Conservation (phyloP, 345 rosid species). For the Brassica carinata region DNA sequence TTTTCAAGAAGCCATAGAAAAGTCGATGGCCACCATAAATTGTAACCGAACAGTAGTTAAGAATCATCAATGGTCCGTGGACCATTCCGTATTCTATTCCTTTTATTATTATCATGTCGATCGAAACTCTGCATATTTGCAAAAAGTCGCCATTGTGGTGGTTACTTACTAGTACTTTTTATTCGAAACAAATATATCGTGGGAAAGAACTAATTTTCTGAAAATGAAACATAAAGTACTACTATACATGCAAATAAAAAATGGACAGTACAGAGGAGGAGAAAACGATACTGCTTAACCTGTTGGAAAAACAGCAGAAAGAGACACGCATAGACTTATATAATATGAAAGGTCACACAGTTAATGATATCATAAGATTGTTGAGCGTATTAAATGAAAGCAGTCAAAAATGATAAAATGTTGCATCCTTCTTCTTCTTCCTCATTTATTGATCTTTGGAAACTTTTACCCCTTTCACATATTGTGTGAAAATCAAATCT, state of each 20-base stretch:
- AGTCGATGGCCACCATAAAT: conserved; percentile 29
- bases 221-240: conserved; percentile 21
- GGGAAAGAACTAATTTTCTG: neutral
- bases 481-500: neutral
- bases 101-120: conserved; percentile 25
- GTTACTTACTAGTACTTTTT: conserved; percentile 8
- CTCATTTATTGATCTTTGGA: conserved; percentile 30
- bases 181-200: neutral
- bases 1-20: conserved; percentile 6
- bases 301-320: neutral
- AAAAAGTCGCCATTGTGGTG: conserved; percentile 21
- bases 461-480: neutral
- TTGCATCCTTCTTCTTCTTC: neutral
- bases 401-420: conserved; percentile 23
- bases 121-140: conserved; percentile 6
- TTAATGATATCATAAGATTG: conserved; percentile 37
- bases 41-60: conserved; percentile 22
- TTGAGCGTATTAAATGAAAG: conserved; percentile 31
- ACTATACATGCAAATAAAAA: conserved; percentile 3
- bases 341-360: conserved; percentile 4
- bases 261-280: conserved; percentile 18
- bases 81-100: conserved; percentile 12
- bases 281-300: conserved; percentile 29
- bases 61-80: conserved; percentile 27
- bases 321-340: conserved; percentile 3